Base-by-base conservation (phyloP, 139 green algal species). In the Tetraselmis chui region DNA sequence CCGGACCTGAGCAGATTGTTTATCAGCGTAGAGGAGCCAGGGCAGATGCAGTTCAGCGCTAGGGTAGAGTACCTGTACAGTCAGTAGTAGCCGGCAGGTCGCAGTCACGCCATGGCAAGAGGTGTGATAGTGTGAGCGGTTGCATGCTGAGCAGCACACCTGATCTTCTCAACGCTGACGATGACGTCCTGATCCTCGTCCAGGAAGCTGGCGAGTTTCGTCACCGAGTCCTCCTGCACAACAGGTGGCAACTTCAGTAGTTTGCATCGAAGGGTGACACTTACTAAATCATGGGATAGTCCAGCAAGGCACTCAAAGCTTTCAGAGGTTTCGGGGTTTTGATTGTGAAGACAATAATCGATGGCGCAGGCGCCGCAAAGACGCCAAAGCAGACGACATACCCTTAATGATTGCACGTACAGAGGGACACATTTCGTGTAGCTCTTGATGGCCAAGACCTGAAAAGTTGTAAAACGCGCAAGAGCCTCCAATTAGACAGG, bases 351-450 rank as follows among this genome's bases (percentile, higher is more conserved):
- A n/a, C n/a, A n/a, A n/a, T n/a, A n/a, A n/a, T n/a, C n/a, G n/a
- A n/a, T n/a, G n/a, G n/a, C n/a, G n/a, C n/a, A n/a, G n/a, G n/a
- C n/a, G n/a, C n/a, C n/a, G n/a, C n/a, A n/a, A n/a, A n/a, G n/a
- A n/a, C n/a, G n/a, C n/a, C n/a, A n/a, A n/a, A n/a, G n/a, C n/a
- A n/a, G n/a, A n/a, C 32, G 30, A 22, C 27, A n/a, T 25, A 31
- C 26, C 26, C 83, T 2, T 31, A 89, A 29, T 31, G 78, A 86
- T 83, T 97, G 93, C 29, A 96, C 92, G 75, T 92, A 95, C 32
- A 97, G 84, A 1, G 93, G 93, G 29, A 94, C 88, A 22, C 80
- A 86, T 85, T 95, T 95, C 80, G 91, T 94, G 89, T 93, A 95
- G 82, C 80, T 88, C 84, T 96, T 96, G 77, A 94, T 83, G 25